These are phyloP conservation scores for Perkinsela sp. DNA, from an alignment of 208 protist genomes.

Conservation along the genomic window DNA sequence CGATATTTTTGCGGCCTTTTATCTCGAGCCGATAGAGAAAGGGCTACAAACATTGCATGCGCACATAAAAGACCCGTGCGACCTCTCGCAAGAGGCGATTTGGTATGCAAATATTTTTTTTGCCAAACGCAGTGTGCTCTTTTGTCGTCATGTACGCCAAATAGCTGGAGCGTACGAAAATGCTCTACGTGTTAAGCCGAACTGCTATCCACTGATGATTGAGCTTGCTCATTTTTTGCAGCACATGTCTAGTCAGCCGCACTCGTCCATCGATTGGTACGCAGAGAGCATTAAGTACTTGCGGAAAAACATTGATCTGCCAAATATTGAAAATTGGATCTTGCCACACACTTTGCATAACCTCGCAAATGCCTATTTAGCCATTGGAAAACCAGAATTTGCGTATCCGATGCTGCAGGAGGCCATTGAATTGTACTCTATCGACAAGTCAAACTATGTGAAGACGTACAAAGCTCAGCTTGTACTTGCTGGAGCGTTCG, in stretches of 20 bases:
- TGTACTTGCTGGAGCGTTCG: neutral
- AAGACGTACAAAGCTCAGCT: neutral
- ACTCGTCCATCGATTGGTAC: neutral
- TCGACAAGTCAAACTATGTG: neutral
- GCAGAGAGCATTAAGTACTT: neutral
- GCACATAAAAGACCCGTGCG: neutral
- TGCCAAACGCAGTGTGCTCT: neutral
- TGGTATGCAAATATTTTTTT: neutral
- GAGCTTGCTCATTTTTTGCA: constrained; percentile 1
- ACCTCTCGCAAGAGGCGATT: neutral
- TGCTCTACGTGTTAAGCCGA: neutral
- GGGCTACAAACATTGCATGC: neutral
- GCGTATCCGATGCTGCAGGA: neutral
- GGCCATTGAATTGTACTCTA: neutral
- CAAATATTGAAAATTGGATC: neutral
- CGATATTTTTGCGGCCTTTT: neutral
- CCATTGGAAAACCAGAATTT: neutral
- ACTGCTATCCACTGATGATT: neutral
- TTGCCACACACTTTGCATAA: neutral
- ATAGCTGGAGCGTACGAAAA: neutral
- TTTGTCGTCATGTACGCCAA: neutral
- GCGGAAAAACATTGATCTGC: neutral
- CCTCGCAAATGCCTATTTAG: neutral
- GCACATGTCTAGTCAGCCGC: neutral
- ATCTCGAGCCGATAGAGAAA: neutral